Evolutionary conservation across 495 filamentous ascomycete genomes (phyloP).

Genomic region (Hypoxylon rickii): DNA sequence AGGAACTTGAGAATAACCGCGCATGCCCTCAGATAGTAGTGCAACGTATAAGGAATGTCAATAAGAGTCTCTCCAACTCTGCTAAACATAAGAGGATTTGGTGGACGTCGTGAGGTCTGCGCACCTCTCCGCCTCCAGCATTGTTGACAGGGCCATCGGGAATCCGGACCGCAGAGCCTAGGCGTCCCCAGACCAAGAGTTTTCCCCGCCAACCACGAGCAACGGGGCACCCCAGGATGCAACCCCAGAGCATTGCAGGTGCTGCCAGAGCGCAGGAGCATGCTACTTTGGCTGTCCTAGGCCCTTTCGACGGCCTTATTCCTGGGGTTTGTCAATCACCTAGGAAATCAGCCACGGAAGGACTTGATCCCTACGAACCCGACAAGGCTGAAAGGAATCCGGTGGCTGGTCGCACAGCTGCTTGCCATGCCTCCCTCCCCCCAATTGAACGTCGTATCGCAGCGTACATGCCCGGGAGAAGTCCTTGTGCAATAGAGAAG

Average conservation of each 20-base stretch:
- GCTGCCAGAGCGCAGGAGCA: conserved; percentile 23
- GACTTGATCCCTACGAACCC: conserved; percentile 34
- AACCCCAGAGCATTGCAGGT: conserved; percentile 25
- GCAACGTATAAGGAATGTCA: conserved; percentile 29
- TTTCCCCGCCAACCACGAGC: conserved; percentile 40
- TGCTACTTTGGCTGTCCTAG: conserved; percentile 14
- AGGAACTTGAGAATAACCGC: conserved; percentile 31
- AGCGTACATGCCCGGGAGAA: conserved; percentile 38
- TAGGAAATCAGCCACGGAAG: conserved; percentile 36
- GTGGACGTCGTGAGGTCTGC: conserved; percentile 10
- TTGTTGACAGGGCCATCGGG: conserved; percentile 33
- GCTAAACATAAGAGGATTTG: conserved; percentile 15
- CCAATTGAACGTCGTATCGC: conserved; percentile 35
- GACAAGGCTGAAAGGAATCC: conserved; percentile 41
- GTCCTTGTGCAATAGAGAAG: conserved; percentile 36
- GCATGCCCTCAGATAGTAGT: conserved; percentile 13
- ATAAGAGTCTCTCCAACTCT: conserved; percentile 20
- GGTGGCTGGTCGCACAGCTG: conserved; percentile 25
- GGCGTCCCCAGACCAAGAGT: conserved; percentile 35
- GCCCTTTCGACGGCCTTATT: conserved; percentile 25
- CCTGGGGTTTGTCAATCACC: conserved; percentile 29
- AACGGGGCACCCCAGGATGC: conserved; percentile 26
- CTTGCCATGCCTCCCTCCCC: conserved; percentile 21
- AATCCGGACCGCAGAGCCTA: conserved; percentile 36
- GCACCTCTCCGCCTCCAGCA: conserved; percentile 12